phyloP scores from a whole-genome alignment of 129 eudicot genomes.

The Saussurea involucrata region DNA sequence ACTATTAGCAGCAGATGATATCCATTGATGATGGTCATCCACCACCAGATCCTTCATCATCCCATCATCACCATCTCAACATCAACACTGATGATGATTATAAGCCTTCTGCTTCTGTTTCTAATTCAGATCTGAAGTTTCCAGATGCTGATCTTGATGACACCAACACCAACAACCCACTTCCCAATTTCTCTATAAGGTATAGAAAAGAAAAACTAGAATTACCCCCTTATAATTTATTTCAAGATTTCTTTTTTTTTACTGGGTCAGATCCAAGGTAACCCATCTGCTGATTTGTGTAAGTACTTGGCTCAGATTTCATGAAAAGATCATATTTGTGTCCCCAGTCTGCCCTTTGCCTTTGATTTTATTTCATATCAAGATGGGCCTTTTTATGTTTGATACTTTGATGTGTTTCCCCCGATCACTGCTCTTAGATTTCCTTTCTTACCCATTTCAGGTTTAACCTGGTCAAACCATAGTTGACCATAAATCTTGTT shows the following conservation, averaged over 20 bases:
- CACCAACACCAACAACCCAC: slow-evolving; percentile 22
- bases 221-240: slow-evolving; percentile 10
- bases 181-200: slow-evolving; percentile 71
- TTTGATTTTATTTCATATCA: slow-evolving; percentile 14
- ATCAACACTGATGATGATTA: slow-evolving; percentile 33
- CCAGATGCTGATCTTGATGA: slow-evolving; percentile 39
- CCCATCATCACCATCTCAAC: slow-evolving; percentile 30
- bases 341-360: slow-evolving; percentile 15
- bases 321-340: slow-evolving; percentile 29
- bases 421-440: slow-evolving; percentile 13
- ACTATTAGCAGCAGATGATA: slow-evolving; percentile 81
- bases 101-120: slow-evolving; percentile 24
- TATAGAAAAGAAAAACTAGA: slow-evolving; percentile 23
- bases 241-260: slow-evolving; percentile 20
- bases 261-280: slow-evolving; percentile 46
- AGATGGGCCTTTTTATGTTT: slow-evolving; percentile 5
- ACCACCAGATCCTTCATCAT: slow-evolving; percentile 55
- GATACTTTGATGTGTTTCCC: slow-evolving; percentile 1
- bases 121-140: slow-evolving; percentile 36
- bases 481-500: slow-evolving; percentile 8
- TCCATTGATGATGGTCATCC: slow-evolving; percentile 83
- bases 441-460: not conserved
- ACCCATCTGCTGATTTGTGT: slow-evolving; percentile 10
- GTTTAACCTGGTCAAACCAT: not conserved
- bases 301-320: slow-evolving; percentile 30